phyloP scores from a whole-genome alignment of 306 rosid genomes.

The Carpinus fangiana region DNA sequence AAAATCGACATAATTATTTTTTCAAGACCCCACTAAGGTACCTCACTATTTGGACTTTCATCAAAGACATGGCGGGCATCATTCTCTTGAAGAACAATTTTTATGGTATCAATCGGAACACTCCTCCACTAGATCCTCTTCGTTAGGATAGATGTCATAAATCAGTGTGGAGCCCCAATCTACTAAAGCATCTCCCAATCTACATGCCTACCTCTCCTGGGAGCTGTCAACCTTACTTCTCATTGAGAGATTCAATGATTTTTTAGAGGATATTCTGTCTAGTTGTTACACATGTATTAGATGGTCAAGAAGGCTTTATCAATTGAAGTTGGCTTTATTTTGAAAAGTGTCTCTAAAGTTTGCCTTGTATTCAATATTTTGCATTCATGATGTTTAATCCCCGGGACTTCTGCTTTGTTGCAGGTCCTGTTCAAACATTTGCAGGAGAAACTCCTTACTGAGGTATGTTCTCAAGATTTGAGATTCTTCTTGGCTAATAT shows the following conservation, averaged over 20 bases:
- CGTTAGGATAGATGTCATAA: no score
- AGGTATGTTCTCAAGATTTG: conserved; percentile 54
- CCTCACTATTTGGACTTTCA: no score
- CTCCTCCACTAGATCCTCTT: no score
- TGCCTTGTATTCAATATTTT: conserved; percentile 5
- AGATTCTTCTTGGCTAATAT: not conserved
- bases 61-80: no score
- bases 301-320: not conserved
- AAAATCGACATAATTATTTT: no score
- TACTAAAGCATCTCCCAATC: no score
- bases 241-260: not conserved
- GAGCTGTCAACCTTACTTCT: not conserved
- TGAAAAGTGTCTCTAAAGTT: not conserved
- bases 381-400: conserved; percentile 18
- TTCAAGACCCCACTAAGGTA: no score
- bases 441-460: conserved; percentile 90
- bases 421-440: conserved; percentile 95
- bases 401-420: conserved; percentile 39
- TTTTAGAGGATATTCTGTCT: not conserved
- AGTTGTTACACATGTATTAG: not conserved
- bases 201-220: not conserved
- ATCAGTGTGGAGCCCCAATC: no score
- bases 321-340: not conserved
- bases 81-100: no score
- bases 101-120: no score